Conservation (phyloP, 2,329 filamentous ascomycete genomes). For the Balansia obtecta region DNA sequence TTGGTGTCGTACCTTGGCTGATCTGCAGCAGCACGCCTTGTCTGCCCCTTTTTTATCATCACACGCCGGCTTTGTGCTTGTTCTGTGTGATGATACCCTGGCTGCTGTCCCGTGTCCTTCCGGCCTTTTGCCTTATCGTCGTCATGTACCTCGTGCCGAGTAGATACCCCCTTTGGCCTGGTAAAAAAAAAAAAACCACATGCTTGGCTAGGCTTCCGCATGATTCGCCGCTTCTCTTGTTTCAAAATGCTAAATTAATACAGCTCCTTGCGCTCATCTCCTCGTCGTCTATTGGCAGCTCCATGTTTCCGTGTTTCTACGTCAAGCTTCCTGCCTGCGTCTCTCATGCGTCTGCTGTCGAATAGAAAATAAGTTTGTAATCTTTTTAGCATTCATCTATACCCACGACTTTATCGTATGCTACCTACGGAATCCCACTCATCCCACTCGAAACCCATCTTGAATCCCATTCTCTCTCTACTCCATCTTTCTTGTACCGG, state of each 20-base stretch:
- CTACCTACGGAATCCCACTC: conserved; percentile 1
- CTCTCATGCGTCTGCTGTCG: neutral
- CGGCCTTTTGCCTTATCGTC: neutral
- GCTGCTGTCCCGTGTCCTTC: neutral
- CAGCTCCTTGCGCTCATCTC: neutral
- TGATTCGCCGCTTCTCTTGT: neutral
- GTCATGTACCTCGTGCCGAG: neutral
- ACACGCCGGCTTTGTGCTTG: too few species aligned
- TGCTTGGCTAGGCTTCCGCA: neutral
- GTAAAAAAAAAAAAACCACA: neutral
- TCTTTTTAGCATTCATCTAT: neutral
- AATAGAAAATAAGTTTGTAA: neutral
- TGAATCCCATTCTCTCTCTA: neutral
- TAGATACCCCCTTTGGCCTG: too few species aligned
- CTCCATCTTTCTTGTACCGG: neutral
- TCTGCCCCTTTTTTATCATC: too few species aligned
- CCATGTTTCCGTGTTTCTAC: neutral
- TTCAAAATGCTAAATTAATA: neutral
- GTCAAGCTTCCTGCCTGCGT: neutral
- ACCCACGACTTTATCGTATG: neutral
- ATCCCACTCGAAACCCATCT: neutral
- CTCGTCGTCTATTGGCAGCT: neutral
- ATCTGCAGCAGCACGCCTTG: neutral
- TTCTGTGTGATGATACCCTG: too few species aligned
- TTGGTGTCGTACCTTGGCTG: neutral